Evolutionary conservation across 768 basidiomycete genomes (phyloP), one percentile per base, ranked within the genome.

Genomic region (Phlegmacium glaucopus): DNA sequence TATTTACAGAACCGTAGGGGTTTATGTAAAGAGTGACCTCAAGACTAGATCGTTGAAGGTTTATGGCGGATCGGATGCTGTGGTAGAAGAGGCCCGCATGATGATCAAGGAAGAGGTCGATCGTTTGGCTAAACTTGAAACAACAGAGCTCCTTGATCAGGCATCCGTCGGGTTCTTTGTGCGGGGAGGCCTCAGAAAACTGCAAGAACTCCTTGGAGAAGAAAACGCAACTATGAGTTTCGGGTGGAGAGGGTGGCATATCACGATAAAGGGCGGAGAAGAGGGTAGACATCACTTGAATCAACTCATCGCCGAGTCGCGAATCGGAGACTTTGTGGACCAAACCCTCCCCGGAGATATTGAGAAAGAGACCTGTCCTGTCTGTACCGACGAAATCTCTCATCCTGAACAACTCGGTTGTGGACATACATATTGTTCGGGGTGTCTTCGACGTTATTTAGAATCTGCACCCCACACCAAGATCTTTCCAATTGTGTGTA

Each of bases 401-500:
- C 59, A 69, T 41, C 72, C 77, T 1, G 61, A 74, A n/a, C 47
- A 59, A 25, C 64, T 80, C 15, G 65, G 59, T 0, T 82, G 80
- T 49, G 71, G 72, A 7, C 80, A 82, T 52, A 53, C 63, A 9
- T 79, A 78, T 52, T 82, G 80, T 55, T 63, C 68, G 5, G 64
- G 61, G 12, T 82, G 80, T 50, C 49, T 80, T 16, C 68, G 64
- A 9, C 77, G 77, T 52, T 77, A 74, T 53, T 58, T 81, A 32
- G 56, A 61, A 12, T 72, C 72, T 9, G 74, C 75, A 1, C 53
- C 59, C 6, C 71, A 75, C 12, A 59, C 60, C 25, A 67, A 68
- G 50, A 61, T 51, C 1, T 87, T 88, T 64, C 87, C 87, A 0
- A 61, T 89, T 6, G 69, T 58, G 9, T 90, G 87, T 56, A 74